Base-by-base conservation (phyloP, 2,329 filamentous ascomycete species). In the Phaeoacremonium minimum region DNA sequence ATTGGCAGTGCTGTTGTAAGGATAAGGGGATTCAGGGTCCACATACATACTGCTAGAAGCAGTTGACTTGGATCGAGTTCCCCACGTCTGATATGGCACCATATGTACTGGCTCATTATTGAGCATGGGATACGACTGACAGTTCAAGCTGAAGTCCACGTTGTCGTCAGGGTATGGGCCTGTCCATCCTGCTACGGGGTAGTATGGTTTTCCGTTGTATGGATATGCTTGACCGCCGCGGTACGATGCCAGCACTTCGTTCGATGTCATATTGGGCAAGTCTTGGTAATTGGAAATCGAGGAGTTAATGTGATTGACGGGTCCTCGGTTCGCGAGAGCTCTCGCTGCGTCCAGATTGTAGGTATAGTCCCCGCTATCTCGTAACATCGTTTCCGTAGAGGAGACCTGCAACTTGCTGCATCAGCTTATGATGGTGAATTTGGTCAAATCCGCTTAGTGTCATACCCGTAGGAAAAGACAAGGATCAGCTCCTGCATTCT, bases 381-480 rank as follows among this genome's bases (percentile, higher is more conserved):
- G 55, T 36, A 64, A 38, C 4, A 51, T 53, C 8, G 61, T 58
- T 48, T 65, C 62, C 39, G 48, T 50, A 2, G 62, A 64, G n/a
- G 58, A 58, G 14, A 66, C 61, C 62, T 66, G 45, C 17, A 9
- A 9, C n/a, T n/a, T n/a, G n/a, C n/a, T n/a, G n/a, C n/a, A n/a
- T n/a, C n/a, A 26, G 22, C 9, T 26, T 26, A n/a, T 26, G 22
- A 26, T n/a, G 36, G 20, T 16, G 43, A 8, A 14, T 37, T 34
- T 11, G n/a, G n/a, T n/a, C n/a, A n/a, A n/a, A n/a, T n/a, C n/a
- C n/a, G n/a, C n/a, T n/a, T n/a, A n/a, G 33, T 32, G 41, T 39
- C 29, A 37, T 71, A 95, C 91, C 61, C 91, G 76, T 45, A 94
- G 68, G 53, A 95, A 96, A 39, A 83, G 77, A 56, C 91, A 96